Base-by-base conservation (phyloP, 768 basidiomycete genomes). In the Auricularia sp. region DNA sequence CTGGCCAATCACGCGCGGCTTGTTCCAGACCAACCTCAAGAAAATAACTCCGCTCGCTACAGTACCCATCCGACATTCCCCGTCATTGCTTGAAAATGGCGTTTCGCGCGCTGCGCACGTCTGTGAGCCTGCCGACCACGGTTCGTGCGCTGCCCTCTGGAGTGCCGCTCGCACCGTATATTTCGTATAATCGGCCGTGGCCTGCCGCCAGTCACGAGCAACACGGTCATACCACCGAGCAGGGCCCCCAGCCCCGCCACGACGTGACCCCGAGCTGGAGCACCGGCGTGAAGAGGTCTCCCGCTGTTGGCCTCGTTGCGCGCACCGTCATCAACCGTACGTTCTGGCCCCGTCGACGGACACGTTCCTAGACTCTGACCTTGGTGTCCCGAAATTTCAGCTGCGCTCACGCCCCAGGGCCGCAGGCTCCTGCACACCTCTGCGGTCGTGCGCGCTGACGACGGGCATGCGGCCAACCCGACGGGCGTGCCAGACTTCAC, bases 401-500 rank as follows among this genome's bases (percentile, higher is more conserved):
- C 84, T 18, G 75, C 79, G 23, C 56, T 14, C 23, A 59, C 56
- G 64, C 74, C 78, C 68, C 79, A 79, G 77, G 84, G 86, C 67
- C 86, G 84, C 65, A 88, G 91, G 72, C 81, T 87, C 66, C 78
- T 96, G 65, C 89, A 91, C 73, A 90, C 90, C 69, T 87, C 93
- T 63, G 81, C 85, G 56, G 78, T 80, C 64, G 79, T 78, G 14
- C 53, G 65, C 70, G 84, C 82, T 70, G 85, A 87, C 71, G 85
- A 70, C 61, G 60, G 65, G 63, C 39, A 43, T 61, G n/a, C 61
- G 42, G 59, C 65, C 62, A 47, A 63, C 56, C 39, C 87, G 36
- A 87, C 90, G 59, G 81, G 91, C 67, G 91, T 96, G 7, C 97
- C 97, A 67, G 89, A 98, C 79, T 95, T 90, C 73, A 83, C 86